phyloP scores from a whole-genome alignment of 2,329 filamentous ascomycete genomes.

The Trichophyton mentagrophytes region DNA sequence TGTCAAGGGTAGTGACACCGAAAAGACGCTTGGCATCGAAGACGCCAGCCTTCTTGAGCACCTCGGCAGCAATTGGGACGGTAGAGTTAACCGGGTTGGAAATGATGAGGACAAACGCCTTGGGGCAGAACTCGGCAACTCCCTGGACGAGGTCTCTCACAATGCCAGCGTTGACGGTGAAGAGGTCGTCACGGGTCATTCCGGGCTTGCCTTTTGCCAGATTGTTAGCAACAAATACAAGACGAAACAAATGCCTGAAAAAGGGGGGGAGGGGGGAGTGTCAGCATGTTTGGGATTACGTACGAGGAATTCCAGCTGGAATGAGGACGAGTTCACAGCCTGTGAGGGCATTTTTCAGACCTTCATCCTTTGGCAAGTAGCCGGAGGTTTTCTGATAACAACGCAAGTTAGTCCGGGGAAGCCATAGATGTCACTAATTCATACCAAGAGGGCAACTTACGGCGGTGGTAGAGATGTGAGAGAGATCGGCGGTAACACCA shows the following conservation, averaged over 20 bases:
- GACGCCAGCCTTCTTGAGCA: conserved; percentile 82
- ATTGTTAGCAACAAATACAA: background rate
- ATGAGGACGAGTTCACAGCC: conserved; percentile 94
- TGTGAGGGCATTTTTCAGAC: conserved; percentile 76
- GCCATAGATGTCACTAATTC: background rate
- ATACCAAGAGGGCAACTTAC: conserved; percentile 39
- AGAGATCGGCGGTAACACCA: conserved; percentile 89
- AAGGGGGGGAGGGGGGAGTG: background rate
- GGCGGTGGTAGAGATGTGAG: conserved; percentile 87
- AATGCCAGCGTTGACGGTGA: conserved; percentile 99
- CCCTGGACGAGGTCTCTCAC: conserved; percentile 87
- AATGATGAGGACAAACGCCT: conserved; percentile 92
- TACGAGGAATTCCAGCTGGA: conserved; percentile 94
- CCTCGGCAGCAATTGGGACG: conserved; percentile 92
- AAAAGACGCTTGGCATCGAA: conserved; percentile 95
- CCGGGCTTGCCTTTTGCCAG: conserved; percentile 71
- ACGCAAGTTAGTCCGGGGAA: background rate
- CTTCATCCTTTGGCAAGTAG: conserved; percentile 74
- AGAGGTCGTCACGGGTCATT: conserved; percentile 98
- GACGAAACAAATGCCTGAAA: background rate
- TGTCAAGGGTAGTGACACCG: conserved; percentile 95
- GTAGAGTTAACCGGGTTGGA: conserved; percentile 99
- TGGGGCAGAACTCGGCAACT: conserved; percentile 74
- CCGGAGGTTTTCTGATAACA: conserved; percentile 61
- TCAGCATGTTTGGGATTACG: conserved; percentile 25